A percentile compares a stretch with the other conserved stretches of the same genome.
Evolutionary conservation across 2,329 filamentous ascomycete genomes (phyloP).

Genomic region (Colletotrichum incanum): DNA sequence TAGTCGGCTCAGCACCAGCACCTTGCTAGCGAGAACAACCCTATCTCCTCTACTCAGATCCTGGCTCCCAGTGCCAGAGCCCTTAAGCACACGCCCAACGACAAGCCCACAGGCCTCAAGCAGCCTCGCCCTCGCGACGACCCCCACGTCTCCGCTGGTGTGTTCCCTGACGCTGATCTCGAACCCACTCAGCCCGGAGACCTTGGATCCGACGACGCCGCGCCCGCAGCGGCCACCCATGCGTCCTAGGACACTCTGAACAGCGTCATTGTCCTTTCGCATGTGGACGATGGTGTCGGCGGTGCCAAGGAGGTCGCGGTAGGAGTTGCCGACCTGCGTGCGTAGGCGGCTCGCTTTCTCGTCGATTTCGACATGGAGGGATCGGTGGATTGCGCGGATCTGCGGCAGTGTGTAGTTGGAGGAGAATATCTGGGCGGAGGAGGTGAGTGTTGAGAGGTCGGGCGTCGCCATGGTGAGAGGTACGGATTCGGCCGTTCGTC

Average conservation of each 20-base stretch:
- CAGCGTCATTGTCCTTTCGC: constrained; percentile 82
- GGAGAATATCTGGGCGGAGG: constrained; percentile 70
- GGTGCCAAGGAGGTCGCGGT: constrained; percentile 91
- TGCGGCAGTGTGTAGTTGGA: constrained; percentile 72
- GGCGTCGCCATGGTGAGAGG: constrained; percentile 49
- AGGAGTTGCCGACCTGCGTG: constrained; percentile 77
- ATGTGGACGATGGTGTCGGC: constrained; percentile 95
- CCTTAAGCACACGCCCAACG: constrained; percentile 65
- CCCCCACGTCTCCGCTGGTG: constrained; percentile 18
- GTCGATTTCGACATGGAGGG: constrained; percentile 72
- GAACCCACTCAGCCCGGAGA: constrained; percentile 69
- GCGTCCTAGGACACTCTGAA: constrained; percentile 79
- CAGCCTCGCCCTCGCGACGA: constrained; percentile 63
- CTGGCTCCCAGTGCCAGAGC: constrained; percentile 49
- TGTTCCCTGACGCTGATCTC: constrained; percentile 45
- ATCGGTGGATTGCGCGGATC: constrained; percentile 75
- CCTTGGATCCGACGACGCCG: constrained; percentile 77
- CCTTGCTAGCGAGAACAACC: constrained; percentile 75
- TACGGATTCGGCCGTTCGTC: constrained; percentile 8
- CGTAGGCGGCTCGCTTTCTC: constrained; percentile 75
- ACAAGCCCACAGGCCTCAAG: constrained; percentile 68
- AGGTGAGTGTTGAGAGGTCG: constrained; percentile 65
- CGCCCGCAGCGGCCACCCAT: constrained; percentile 87
- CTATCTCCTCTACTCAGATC: constrained; percentile 61
- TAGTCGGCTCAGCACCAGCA: constrained; percentile 82